Evolutionary conservation across 2,329 filamentous ascomycete species (phyloP).

Genomic region (Colletotrichum truncatum): DNA sequence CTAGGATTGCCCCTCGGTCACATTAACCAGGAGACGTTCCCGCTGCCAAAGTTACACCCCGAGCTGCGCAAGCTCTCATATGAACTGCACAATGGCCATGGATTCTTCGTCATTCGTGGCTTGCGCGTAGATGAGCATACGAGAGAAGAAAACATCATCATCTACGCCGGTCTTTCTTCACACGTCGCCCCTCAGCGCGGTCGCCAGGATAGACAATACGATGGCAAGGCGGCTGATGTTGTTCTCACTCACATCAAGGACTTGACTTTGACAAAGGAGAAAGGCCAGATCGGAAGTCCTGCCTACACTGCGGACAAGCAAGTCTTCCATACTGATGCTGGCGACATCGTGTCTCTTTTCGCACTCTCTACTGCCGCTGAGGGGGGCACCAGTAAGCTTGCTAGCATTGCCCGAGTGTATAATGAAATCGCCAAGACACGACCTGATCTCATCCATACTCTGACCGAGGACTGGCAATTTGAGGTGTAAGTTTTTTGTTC

Average conservation of each 20-base stretch:
- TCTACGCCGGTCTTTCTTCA: conserved; percentile 68
- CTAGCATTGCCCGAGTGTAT: conserved; percentile 68
- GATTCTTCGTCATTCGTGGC: conserved; percentile 70
- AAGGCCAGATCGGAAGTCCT: conserved; percentile 60
- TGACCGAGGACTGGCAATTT: conserved; percentile 61
- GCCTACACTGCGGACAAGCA: conserved; percentile 70
- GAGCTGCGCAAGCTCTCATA: conserved; percentile 60
- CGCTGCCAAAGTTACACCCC: conserved; percentile 59
- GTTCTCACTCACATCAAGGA: conserved; percentile 72
- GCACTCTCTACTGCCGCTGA: conserved; percentile 59
- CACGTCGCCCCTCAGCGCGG: conserved; percentile 65
- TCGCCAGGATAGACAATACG: conserved; percentile 57
- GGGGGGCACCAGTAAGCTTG: conserved; percentile 67
- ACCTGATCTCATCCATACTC: conserved; percentile 68
- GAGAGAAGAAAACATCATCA: conserved; percentile 65
- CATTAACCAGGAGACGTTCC: conserved; percentile 61
- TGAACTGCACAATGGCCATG: conserved; percentile 65
- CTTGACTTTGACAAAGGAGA: conserved; percentile 48
- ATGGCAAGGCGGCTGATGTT: conserved; percentile 57
- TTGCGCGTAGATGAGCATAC: conserved; percentile 61
- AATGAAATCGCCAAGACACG: conserved; percentile 68
- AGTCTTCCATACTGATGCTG: conserved; percentile 69
- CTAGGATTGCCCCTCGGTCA: conserved; percentile 46
- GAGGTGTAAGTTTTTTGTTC: conserved; percentile 44
- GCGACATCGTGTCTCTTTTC: conserved; percentile 68